Percentiles rank a stretch among this genome's conserved stretches.
phyloP scores from a whole-genome alignment of 1,139 yeast genomes.

The Geotrichum bryndzae region DNA sequence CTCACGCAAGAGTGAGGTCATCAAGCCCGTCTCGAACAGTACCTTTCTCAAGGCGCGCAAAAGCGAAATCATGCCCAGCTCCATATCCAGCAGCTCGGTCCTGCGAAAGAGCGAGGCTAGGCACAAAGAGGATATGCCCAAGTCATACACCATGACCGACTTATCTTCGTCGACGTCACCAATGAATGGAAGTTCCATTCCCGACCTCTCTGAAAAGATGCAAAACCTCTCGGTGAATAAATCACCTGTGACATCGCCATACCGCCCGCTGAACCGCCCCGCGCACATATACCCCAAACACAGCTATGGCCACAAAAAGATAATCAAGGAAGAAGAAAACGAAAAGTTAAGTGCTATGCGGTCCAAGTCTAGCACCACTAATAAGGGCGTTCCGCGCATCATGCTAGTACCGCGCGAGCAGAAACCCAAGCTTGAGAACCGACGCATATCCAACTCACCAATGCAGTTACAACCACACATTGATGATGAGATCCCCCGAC shows the following conservation, averaged over 20 bases:
- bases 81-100: neutral
- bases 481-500: slow-evolving; percentile 18
- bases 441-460: neutral
- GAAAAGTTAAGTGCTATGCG: neutral
- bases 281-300: slow-evolving; percentile 5
- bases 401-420: slow-evolving; percentile 5
- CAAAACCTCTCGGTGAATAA: neutral
- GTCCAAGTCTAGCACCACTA: slow-evolving; percentile 1
- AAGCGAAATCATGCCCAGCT: neutral
- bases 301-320: slow-evolving; percentile 6
- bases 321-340: neutral
- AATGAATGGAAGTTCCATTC: neutral
- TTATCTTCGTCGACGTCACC: neutral
- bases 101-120: neutral
- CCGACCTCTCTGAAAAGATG: neutral
- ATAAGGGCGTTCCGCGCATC: slow-evolving; percentile 8
- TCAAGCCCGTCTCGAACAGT: neutral
- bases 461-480: neutral
- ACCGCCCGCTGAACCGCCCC: slow-evolving; percentile 4
- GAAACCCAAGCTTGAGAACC: neutral
- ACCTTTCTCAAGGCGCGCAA: neutral
- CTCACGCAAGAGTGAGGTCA: neutral
- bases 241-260: neutral
- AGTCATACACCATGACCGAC: slow-evolving; percentile 7
- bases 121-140: neutral